These are phyloP conservation scores for Straminergon stramineum DNA, from an alignment of 225 moss, liverwort and hornwort genomes.

Conservation along the genomic window DNA sequence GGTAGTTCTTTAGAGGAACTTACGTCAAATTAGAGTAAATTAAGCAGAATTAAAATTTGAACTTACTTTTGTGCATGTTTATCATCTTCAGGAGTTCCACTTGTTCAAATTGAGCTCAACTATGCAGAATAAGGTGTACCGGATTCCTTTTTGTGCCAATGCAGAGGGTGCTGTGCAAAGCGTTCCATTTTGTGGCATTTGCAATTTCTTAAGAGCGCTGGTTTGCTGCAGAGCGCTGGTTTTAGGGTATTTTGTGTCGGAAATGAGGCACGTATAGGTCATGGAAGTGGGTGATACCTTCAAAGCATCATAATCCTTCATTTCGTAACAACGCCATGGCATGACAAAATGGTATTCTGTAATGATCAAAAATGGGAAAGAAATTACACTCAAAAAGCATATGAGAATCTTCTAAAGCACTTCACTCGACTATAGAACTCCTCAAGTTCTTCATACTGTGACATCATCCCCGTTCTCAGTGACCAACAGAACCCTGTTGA, in stretches of 20 bases:
- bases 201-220: neutral
- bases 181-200: neutral
- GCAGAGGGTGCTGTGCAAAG: neutral
- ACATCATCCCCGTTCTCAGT: constrained; percentile 23
- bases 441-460: neutral
- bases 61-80: neutral
- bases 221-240: neutral
- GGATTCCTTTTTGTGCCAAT: neutral
- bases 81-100: neutral
- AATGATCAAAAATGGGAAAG: neutral
- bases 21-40: neutral
- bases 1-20: neutral
- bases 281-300: neutral
- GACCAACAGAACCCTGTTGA: constrained; percentile 52
- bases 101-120: neutral
- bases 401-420: neutral
- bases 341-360: neutral
- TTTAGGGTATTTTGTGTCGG: too few relatives aligned
- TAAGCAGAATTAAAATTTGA: neutral
- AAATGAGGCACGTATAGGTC: neutral
- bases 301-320: neutral
- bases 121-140: neutral
- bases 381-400: neutral
- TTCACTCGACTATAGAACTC: neutral
- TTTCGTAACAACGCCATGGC: neutral